Conservation (phyloP, 306 rosid genomes). For the Astragalus glycyphyllos region DNA sequence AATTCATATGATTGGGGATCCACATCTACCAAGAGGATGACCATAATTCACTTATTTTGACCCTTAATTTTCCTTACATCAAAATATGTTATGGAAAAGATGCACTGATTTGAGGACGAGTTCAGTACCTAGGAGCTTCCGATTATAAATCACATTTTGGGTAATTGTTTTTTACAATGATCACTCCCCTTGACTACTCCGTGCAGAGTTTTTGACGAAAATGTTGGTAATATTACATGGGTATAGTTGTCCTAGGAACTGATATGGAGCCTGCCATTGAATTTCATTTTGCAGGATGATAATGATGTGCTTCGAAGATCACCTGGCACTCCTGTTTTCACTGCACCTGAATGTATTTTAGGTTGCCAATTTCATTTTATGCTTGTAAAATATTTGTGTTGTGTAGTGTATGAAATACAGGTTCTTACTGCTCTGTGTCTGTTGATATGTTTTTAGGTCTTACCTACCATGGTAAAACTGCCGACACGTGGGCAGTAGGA, state of each 20-base stretch:
- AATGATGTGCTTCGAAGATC: conserved; percentile 95
- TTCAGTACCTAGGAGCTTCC: neutral
- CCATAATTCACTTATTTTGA: neutral
- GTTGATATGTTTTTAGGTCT: conserved; percentile 57
- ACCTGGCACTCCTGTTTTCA: conserved; percentile 99
- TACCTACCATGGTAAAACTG: conserved; percentile 81
- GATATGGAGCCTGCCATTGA: conserved; percentile 19
- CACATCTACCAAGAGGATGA: neutral
- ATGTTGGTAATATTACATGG: conserved; percentile 17
- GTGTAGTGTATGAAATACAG: neutral
- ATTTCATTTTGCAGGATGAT: conserved; percentile 73
- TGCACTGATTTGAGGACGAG: neutral
- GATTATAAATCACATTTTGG: neutral
- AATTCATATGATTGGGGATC: conserved; percentile 9
- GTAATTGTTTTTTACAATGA: neutral
- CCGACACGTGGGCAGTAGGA: conserved; percentile 99
- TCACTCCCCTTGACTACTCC: neutral
- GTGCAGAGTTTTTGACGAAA: conserved; percentile 8
- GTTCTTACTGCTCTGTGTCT: conserved; percentile 32
- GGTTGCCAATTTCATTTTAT: conserved; percentile 52
- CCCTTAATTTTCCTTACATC: conserved; percentile 1
- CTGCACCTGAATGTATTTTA: conserved; percentile 97
- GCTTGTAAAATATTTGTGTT: conserved; percentile 27
- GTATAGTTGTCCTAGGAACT: conserved; percentile 2
- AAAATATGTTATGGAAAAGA: neutral